Base-by-base conservation (phyloP, 768 basidiomycete species). In the Dioszegia hungarica region DNA sequence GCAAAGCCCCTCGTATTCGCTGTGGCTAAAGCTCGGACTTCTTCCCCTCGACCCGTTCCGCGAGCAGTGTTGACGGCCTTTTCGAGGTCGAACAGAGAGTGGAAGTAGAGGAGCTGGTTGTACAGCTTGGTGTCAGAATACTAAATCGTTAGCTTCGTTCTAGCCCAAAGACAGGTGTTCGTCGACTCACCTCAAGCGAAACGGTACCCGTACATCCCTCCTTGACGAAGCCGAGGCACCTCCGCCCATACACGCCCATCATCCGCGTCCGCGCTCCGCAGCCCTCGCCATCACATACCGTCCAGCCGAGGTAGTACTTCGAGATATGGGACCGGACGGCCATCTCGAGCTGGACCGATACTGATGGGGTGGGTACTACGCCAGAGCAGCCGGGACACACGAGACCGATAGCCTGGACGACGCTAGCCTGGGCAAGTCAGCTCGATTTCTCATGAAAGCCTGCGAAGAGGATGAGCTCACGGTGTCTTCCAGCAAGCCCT, bases 241-340 rank as follows among this genome's bases (percentile, higher is more conserved):
- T 80, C 29, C 85, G 82, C 5, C 90, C 92, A 73, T 91, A 93
- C 0, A 97, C 90, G 33, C 88, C 81, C 89, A 97, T 94, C 82
- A 86, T 88, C 19, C 95, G 81, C n/a, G 94, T 92, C 34, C 88
- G 82, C 58, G 84, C 81, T 9, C 83, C 83, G 69, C 95, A 99
- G 29, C 52, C 52, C 20, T 83, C 79, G 60, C 97, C 95, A 64
- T 91, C 82, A 76, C 95, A 99, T 5, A 87, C 78, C 0, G 83
- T 86, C 88, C 89, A 93, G 0, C 85, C 85, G 67, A 95, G 84
- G 70, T 99, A 98, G 75, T 93, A 97, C 64, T 80, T 82, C 8
- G 80, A 78, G 46, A 99, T 86, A 60, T 83, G 83, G 1, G 81
- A 76, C 0, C 93, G 84, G 48, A 97, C 87, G 65, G 93, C 90